These are phyloP conservation scores for Phaeosphaeria sp. DNA, from an alignment of 2,329 filamentous ascomycete species.

Conservation along the genomic window DNA sequence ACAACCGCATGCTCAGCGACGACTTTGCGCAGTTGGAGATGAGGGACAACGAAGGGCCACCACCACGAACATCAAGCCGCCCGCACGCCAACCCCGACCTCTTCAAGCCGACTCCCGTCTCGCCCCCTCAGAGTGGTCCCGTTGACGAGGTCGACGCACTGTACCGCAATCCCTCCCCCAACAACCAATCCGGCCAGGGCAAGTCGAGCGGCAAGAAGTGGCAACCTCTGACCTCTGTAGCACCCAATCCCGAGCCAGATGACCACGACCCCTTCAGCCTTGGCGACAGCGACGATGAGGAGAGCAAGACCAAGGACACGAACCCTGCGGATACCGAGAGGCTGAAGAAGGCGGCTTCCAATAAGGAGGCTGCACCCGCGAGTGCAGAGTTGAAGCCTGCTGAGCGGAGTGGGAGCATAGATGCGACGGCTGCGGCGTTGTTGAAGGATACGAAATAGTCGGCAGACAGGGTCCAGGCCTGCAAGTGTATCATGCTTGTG, in stretches of 20 bases:
- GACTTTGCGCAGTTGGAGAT: constrained; percentile 78
- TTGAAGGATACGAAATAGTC: constrained; percentile 47
- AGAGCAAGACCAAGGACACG: constrained; percentile 71
- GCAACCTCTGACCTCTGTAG: constrained; percentile 88
- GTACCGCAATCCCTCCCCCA: constrained; percentile 63
- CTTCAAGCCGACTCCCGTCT: constrained; percentile 72
- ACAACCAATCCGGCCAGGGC: constrained; percentile 29
- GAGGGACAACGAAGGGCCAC: constrained; percentile 66
- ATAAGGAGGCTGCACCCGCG: constrained; percentile 35
- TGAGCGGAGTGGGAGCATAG: constrained; percentile 51
- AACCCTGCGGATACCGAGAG: constrained; percentile 60
- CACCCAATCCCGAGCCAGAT: constrained; percentile 79
- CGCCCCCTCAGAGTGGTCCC: constrained; percentile 62
- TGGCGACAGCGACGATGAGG: constrained; percentile 92
- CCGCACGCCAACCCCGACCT: constrained; percentile 78
- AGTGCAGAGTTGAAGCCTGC: constrained; percentile 44
- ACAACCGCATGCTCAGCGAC: constrained; percentile 87
- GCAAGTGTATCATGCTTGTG: neutral
- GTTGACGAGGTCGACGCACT: constrained; percentile 81
- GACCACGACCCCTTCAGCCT: constrained; percentile 96
- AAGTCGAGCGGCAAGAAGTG: constrained; percentile 85
- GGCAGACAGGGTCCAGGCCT: neutral
- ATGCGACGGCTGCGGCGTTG: constrained; percentile 56
- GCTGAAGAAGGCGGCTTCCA: constrained; percentile 58
- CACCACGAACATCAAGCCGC: constrained; percentile 64